These are phyloP conservation scores for Microdochium bolleyi DNA, from an alignment of 2,329 filamentous ascomycete genomes.

Conservation along the genomic window DNA sequence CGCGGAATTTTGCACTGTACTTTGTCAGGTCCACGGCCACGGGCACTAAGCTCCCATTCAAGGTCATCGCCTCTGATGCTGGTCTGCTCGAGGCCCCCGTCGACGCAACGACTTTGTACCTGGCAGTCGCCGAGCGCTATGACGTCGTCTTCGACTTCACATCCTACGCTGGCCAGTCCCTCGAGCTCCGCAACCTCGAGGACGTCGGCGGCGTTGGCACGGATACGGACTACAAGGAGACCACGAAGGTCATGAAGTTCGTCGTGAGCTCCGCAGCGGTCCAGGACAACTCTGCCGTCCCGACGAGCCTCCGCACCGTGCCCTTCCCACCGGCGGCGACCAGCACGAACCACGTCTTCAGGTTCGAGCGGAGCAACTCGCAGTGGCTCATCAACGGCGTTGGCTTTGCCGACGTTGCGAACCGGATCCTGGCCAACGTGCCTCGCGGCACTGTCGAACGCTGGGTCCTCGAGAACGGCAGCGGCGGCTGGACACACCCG, in stretches of 20 bases:
- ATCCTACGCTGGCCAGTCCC: slow-evolving; percentile 35
- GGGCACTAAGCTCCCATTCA: slow-evolving; percentile 31
- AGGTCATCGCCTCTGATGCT: slow-evolving; percentile 45
- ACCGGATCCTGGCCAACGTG: slow-evolving; percentile 38
- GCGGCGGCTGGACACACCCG: slow-evolving; percentile 43
- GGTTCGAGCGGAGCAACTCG: slow-evolving; percentile 32
- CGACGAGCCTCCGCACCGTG: slow-evolving; percentile 23
- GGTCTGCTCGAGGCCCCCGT: slow-evolving; percentile 41
- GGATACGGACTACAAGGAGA: slow-evolving; percentile 41
- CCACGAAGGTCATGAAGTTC: slow-evolving; percentile 44
- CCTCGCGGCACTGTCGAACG: slow-evolving; percentile 36
- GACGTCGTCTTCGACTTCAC: slow-evolving; percentile 51
- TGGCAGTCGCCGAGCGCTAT: slow-evolving; percentile 49
- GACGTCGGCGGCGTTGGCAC: slow-evolving; percentile 27
- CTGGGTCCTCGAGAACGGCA: slow-evolving; percentile 41
- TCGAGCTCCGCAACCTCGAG: slow-evolving; percentile 26
- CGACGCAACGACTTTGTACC: slow-evolving; percentile 27
- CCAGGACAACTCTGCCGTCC: slow-evolving; percentile 25
- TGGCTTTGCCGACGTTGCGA: slow-evolving; percentile 33
- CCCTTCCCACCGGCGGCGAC: slow-evolving; percentile 25
- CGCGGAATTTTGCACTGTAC: slow-evolving; percentile 39
- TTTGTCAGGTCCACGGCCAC: slow-evolving; percentile 25
- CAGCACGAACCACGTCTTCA: slow-evolving; percentile 33
- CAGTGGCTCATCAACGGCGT: slow-evolving; percentile 44
- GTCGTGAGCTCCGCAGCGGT: slow-evolving; percentile 30